Base-by-base conservation (phyloP, 2,329 filamentous ascomycete species). In the Botrytis fabae region DNA sequence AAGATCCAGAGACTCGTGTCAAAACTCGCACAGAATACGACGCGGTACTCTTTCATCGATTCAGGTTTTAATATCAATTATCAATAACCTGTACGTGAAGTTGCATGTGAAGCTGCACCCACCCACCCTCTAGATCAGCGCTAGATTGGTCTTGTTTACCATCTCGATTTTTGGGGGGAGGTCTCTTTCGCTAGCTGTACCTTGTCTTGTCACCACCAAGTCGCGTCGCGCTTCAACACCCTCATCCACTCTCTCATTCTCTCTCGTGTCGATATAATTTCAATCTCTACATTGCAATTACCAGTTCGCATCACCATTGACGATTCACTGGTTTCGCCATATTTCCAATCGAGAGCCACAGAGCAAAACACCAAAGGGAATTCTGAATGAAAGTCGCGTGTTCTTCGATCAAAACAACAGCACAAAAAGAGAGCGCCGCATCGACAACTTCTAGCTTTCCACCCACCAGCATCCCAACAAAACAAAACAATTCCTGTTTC, bases 151-250 rank as follows among this genome's bases (percentile, higher is more conserved):
- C 14, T 69, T 59, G 18, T 69, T 60, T 28, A 69, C 22, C 28
- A 44, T 14, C 61, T 65, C 62, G 40, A 57, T 68, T 70, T 70
- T 48, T 44, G 28, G 22, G 32, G 25, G 71, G 75, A 68, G 64
- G 77, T 77, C 77, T 68, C 77, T 77, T 77, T 78, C 72, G 75
- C 71, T 78, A 77, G 77, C 51, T 74, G 76, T 44, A 76, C 74
- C 76, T 73, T 64, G 54, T 69, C 76, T 73, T 64, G 54, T 69
- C 60, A 68, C 61, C 40, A 42, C 38, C 25, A 64, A 65, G 65
- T 72, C 71, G 62, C 69, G 73, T 75, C 73, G 73, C 76, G 75
- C 66, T 69, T 69, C 48, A 60, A 38, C 38, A 38, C 38, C 40
- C n/a, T 60, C 35, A 40, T 25, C 48, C 32, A 35, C n/a, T 42